A percentile compares a stretch with the other conserved stretches of the same genome.
phyloP scores from a whole-genome alignment of 2,329 filamentous ascomycete species.

The Epichloe gansuensis region DNA sequence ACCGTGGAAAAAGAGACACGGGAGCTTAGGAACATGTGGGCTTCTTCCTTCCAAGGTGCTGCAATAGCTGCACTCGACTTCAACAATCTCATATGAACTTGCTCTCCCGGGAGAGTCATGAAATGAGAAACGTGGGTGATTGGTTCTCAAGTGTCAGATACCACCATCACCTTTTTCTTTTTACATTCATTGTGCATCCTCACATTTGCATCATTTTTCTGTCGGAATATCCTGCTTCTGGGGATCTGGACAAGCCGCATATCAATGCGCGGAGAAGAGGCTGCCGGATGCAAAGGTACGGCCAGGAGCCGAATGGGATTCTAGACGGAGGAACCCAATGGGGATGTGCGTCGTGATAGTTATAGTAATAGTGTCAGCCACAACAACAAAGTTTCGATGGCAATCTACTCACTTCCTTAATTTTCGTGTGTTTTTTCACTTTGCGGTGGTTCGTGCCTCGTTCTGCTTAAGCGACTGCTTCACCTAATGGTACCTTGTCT shows the following conservation, averaged over 20 bases:
- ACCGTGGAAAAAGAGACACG: not conserved
- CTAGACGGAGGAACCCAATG: not conserved
- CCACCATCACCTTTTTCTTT: not conserved
- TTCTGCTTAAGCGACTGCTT: too few species aligned
- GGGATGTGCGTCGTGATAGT: conserved; percentile 15
- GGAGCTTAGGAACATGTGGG: too few species aligned
- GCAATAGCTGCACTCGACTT: not conserved
- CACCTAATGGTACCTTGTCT: too few species aligned
- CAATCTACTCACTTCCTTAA: conserved; percentile 1
- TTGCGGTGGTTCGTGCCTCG: too few species aligned
- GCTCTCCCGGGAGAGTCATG: not conserved
- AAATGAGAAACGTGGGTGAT: not conserved
- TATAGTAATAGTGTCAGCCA: conserved; percentile 14
- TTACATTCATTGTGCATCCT: conserved; percentile 4
- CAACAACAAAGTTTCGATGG: conserved; percentile 14
- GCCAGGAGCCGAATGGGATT: conserved; percentile 5
- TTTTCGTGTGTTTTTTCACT: not conserved
- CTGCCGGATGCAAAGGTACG: conserved; percentile 6
- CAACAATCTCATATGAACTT: not conserved
- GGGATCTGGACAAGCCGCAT: not conserved
- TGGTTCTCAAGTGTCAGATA: not conserved
- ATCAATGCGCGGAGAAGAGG: conserved; percentile 5
- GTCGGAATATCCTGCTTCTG: not conserved
- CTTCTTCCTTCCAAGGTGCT: not conserved
- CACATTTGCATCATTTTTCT: not conserved